Conservation (phyloP, 805 yeast genomes). For the Grigorovia jiainica region DNA sequence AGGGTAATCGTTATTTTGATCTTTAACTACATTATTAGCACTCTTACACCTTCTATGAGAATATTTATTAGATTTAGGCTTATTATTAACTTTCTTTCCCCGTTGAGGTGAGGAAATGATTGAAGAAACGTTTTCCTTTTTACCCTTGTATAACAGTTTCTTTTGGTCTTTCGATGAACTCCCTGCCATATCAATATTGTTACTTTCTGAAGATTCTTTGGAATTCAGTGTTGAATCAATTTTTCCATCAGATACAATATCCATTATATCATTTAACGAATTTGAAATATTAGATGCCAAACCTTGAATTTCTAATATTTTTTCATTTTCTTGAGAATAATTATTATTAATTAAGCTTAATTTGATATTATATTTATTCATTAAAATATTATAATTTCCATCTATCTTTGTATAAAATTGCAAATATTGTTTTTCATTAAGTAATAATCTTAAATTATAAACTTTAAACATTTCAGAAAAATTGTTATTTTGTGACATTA, state of each 20-base stretch:
- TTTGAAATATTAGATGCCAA: conserved; percentile 47
- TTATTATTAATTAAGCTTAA: conserved; percentile 83
- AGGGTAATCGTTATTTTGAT: no score
- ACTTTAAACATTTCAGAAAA: conserved; percentile 8
- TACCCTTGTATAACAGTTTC: background rate
- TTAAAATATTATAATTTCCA: conserved; percentile 57
- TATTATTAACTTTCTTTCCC: background rate
- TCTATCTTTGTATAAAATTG: conserved; percentile 80
- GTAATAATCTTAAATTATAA: conserved; percentile 45
- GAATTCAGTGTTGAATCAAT: no score
- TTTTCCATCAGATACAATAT: conserved; percentile 9
- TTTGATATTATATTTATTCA: conserved; percentile 47
- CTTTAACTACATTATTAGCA: conserved; percentile 10
- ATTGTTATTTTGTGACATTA: conserved; percentile 11
- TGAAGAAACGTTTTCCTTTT: background rate
- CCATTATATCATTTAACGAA: conserved; percentile 45
- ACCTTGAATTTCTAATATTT: conserved; percentile 82
- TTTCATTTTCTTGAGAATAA: conserved; percentile 69
- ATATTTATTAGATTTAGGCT: background rate
- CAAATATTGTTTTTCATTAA: conserved; percentile 81
- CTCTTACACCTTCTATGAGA: background rate
- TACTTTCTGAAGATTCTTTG: no score
- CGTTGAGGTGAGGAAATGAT: background rate
- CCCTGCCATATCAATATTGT: no score
- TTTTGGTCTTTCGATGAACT: no score